phyloP scores from a whole-genome alignment of 2,329 filamentous ascomycete species.

The Colletotrichum godetiae region DNA sequence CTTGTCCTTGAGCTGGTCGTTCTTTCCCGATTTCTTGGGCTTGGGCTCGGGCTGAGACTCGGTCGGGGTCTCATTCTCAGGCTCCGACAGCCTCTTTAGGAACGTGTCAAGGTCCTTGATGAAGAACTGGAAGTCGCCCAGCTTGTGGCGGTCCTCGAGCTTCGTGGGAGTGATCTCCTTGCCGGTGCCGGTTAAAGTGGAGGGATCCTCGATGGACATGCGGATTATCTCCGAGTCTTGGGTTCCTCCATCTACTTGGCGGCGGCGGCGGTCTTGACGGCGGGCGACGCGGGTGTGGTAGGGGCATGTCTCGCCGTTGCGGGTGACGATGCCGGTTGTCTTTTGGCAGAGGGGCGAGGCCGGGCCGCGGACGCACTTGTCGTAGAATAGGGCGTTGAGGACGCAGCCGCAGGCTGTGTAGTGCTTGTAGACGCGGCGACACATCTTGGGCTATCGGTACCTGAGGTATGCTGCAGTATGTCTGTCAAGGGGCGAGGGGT shows the following conservation, averaged over 20 bases:
- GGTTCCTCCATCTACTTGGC: not conserved
- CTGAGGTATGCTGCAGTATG: not conserved
- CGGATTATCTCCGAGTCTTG: no score
- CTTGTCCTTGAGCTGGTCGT: not conserved
- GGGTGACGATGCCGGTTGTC: conserved; percentile 7
- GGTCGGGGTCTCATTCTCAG: not conserved
- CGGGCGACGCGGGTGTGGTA: conserved; percentile 15
- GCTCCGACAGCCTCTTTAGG: not conserved
- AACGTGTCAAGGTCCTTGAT: not conserved
- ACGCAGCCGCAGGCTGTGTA: conserved; percentile 22
- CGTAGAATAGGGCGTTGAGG: not conserved
- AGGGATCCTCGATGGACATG: not conserved
- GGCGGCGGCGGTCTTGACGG: not conserved
- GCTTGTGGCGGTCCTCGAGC: not conserved
- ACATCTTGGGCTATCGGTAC: conserved; percentile 6
- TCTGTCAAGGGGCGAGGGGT: not conserved
- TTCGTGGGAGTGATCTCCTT: not conserved
- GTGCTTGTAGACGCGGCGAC: conserved; percentile 16
- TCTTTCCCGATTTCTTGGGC: not conserved
- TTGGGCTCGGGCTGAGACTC: not conserved
- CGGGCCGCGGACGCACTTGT: conserved; percentile 10
- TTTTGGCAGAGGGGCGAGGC: conserved; percentile 7
- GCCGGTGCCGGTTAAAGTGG: not conserved
- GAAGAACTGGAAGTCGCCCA: not conserved
- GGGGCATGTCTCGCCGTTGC: not conserved